A percentile compares a stretch with the other conserved stretches of the same genome.
These are phyloP conservation scores for Talaromyces nanjingensis DNA, from an alignment of 495 filamentous ascomycete species.

Conservation along the genomic window DNA sequence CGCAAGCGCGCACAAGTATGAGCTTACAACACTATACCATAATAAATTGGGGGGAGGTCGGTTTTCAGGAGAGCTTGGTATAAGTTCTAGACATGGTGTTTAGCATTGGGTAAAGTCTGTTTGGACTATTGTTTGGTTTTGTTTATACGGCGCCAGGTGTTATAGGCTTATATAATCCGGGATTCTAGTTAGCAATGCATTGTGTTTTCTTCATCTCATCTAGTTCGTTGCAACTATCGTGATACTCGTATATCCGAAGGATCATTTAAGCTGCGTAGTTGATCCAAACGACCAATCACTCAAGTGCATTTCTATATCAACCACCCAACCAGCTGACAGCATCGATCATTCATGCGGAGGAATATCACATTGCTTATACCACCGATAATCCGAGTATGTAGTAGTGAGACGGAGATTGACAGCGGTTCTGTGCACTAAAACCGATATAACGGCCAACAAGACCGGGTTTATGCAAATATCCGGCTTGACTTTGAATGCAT, in stretches of 20 bases:
- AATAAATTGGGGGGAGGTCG: neutral
- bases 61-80: neutral
- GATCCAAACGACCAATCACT: neutral
- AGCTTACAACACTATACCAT: neutral
- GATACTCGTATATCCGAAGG: neutral
- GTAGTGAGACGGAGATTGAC: no score
- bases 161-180: neutral
- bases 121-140: neutral
- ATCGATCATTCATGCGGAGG: no score
- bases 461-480: no score
- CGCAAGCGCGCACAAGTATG: constrained; percentile 37
- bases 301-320: no score
- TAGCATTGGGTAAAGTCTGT: neutral
- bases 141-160: neutral
- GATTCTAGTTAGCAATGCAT: neutral
- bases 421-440: no score
- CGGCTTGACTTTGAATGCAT: no score
- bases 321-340: no score
- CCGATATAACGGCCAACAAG: no score
- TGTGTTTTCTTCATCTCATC: neutral
- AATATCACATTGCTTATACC: no score
- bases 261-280: neutral
- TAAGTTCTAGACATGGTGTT: neutral
- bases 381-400: no score
- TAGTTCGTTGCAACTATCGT: neutral